phyloP scores from a whole-genome alignment of 305 asterid species.

The Solanum chacoense region DNA sequence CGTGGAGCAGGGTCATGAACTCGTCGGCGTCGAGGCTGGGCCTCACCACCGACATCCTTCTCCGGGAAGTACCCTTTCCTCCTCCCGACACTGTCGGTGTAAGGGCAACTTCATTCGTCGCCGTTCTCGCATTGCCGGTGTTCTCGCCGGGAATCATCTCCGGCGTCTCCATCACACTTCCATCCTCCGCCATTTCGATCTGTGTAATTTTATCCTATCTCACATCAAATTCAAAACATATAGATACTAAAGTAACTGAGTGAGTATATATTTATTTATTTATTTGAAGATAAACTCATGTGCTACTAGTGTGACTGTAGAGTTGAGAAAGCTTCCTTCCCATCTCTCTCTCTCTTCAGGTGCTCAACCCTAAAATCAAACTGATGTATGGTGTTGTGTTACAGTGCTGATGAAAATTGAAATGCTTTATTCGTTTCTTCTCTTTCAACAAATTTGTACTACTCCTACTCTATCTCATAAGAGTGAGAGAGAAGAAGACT shows the following conservation, averaged over 20 bases:
- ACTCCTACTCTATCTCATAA: background rate
- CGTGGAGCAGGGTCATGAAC: slow-evolving; percentile 57
- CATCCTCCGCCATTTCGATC: slow-evolving; percentile 67
- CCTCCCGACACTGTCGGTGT: slow-evolving; percentile 30
- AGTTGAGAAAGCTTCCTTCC: background rate
- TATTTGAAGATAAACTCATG: background rate
- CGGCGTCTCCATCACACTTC: slow-evolving; percentile 22
- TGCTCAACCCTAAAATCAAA: background rate
- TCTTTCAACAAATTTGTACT: background rate
- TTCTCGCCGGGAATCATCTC: slow-evolving; percentile 23
- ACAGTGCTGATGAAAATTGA: background rate
- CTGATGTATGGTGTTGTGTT: background rate
- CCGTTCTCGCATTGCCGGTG: slow-evolving; percentile 26
- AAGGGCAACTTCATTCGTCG: background rate
- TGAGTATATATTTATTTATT: background rate
- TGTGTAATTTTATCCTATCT: slow-evolving; percentile 17
- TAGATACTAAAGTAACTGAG: background rate
- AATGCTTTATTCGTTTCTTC: background rate
- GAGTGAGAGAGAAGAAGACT: background rate
- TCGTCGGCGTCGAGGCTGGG: slow-evolving; percentile 69
- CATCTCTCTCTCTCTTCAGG: background rate
- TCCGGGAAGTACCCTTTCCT: slow-evolving; percentile 20
- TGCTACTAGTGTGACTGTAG: background rate
- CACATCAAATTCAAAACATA: slow-evolving; percentile 29
- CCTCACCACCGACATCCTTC: slow-evolving; percentile 40